Base-by-base conservation (phyloP, 2,329 filamentous ascomycete genomes). In the Exophiala aquamarina region DNA sequence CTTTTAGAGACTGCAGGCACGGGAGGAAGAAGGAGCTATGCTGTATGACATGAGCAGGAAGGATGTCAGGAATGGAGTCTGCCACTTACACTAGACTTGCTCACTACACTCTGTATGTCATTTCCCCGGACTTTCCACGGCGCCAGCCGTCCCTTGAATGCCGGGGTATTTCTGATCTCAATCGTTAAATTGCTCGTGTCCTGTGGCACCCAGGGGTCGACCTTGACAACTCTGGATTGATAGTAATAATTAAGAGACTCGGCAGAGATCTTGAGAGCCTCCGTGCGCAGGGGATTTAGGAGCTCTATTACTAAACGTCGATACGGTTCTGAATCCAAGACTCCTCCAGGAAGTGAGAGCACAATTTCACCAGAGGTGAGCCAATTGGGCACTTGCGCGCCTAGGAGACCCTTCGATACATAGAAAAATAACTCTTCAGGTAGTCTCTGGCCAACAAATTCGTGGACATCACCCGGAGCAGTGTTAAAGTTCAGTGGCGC, bases 371-470 rank as follows among this genome's bases (percentile, higher is more conserved):
- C 83, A 44, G 89, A 86, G 3, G 88, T 86, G 58, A 95, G 82
- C 78, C 84, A 92, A 64, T 86, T 88, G 10, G 95, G 78, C 29
- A 95, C 76, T 38, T 88, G 82, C 18, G 89, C 77, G 20, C 88
- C 83, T 55, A 97, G 82, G 34, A 96, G 72, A 26, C 89, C 93
- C 41, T 81, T 84, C 49, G 89, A 90, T 40, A 96, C 76, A 66
- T 97, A 97, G 66, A 89, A 87, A 65, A 92, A 91, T 14, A 97
- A 75, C 68, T 98, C 93, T 32, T 90, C 83, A 0, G 93, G 90
- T 4, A 98, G 75, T 50, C 91, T 86, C 49, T 94, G 81, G n/a
- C 90, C 90, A 52, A 96, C 81, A 63, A 96, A 91, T 61, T 92
- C 85, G 63, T 94, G 88, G 56, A 93, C 84, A 63, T 97, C 91